phyloP scores from a whole-genome alignment of 2,329 filamentous ascomycete genomes.

The Trichoderma sp. region DNA sequence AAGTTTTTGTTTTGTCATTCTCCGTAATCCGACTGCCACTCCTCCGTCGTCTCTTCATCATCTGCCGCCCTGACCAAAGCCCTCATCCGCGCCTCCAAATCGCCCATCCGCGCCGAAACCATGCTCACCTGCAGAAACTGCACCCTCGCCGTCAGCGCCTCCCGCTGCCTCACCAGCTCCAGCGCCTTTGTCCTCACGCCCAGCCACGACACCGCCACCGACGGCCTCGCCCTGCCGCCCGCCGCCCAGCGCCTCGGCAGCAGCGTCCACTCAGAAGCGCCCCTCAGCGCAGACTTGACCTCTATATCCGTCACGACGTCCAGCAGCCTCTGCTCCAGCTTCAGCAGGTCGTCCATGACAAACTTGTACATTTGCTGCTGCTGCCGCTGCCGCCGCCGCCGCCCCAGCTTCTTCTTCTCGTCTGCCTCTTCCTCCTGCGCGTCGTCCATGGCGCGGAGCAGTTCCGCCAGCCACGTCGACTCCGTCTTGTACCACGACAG shows the following conservation, averaged over 20 bases:
- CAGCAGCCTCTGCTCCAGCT: constrained; percentile 47
- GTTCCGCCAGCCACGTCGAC: constrained; percentile 47
- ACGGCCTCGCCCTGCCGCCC: constrained; percentile 37
- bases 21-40: neutral
- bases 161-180: constrained; percentile 49
- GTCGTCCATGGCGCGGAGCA: constrained; percentile 38
- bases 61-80: constrained; percentile 13
- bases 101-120: constrained; percentile 16
- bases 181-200: constrained; percentile 47
- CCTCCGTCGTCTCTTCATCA: neutral
- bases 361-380: constrained; percentile 51
- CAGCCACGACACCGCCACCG: constrained; percentile 49
- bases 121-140: constrained; percentile 50
- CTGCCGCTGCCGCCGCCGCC: neutral
- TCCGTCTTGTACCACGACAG: constrained; percentile 54
- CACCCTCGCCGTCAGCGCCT: constrained; percentile 47
- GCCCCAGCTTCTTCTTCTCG: neutral
- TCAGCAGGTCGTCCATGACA: constrained; percentile 47
- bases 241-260: constrained; percentile 44
- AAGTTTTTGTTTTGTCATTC: neutral
- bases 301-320: constrained; percentile 50
- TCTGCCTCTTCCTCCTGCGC: neutral
- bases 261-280: constrained; percentile 37
- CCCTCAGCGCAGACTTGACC: constrained; percentile 30
- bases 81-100: constrained; percentile 38